Base-by-base conservation (phyloP, 257 asterid species). In the Nicotiana tomentosiformis region DNA sequence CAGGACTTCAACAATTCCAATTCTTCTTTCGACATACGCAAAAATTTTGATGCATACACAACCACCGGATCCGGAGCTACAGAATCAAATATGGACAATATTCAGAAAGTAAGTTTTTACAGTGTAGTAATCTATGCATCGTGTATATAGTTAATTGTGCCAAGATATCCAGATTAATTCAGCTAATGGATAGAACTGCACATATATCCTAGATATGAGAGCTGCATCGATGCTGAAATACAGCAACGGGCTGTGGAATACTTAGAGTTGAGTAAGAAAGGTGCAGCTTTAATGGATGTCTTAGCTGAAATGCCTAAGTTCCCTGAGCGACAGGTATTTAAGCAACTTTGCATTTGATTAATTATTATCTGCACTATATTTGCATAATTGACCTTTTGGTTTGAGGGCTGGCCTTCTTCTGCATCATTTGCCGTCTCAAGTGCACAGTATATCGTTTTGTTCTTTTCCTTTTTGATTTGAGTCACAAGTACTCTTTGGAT, bases 291-390 rank as follows among this genome's bases (percentile, higher is more conserved):
- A 69, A 88, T 89, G 98, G 98, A 91, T 86, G 87, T 95, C 87
- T 90, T 95, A 84, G 98, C 98, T 88, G 98, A 95, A 91, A 95
- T 95, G 98, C 98, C 98, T 0, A 93, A 95, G 90, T 93, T 95
- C 85, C 98, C 98, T 32, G 98, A 95, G 87, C 91, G 98, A 67
- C 98, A 95, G 98, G 98, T 93, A 67, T 64, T 84, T 51, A 76
- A 51, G 10, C 39, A 72, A 72, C 61, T 23, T 72, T 51, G 57
- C 15, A 3, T 49, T 76, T 76, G 43, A 76, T 76, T 76, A 51
- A 51, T 66, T 81, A 18, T 79, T 77, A 10, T 68, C 30, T 67
- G 37, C 43, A 17, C 20, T 39, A 32, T 83, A 49, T 76, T 76
- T 39, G 43, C 78, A 15, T 15, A 64, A 78, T 78, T 56, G 12